phyloP scores from a whole-genome alignment of 2,329 filamentous ascomycete genomes.

The Fusarium kyushuense region DNA sequence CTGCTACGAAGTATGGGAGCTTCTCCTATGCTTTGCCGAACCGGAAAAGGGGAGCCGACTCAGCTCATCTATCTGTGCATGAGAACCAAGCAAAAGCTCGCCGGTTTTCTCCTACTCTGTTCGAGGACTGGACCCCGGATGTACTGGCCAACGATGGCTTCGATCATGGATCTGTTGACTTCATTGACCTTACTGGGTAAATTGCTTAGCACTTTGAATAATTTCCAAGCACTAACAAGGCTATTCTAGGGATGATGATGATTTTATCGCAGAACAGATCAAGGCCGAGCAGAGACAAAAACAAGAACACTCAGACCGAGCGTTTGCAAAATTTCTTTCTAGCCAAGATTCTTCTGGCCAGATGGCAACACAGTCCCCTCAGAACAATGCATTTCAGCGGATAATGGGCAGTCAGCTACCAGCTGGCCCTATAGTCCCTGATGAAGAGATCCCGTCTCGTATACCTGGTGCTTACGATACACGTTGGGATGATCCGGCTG shows the following conservation, averaged over 20 bases:
- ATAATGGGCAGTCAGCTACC: slow-evolving; percentile 50
- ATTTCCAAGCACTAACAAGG: slow-evolving; percentile 9
- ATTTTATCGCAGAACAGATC: slow-evolving; percentile 52
- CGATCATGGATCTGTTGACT: slow-evolving; percentile 38
- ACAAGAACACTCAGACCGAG: slow-evolving; percentile 47
- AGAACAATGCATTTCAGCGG: slow-evolving; percentile 45
- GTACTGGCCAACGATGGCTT: slow-evolving; percentile 9
- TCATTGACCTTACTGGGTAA: slow-evolving; percentile 60
- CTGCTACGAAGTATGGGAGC: slow-evolving; percentile 21
- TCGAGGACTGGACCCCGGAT: slow-evolving; percentile 18
- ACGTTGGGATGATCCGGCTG: slow-evolving; percentile 34
- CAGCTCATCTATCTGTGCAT: slow-evolving; percentile 29
- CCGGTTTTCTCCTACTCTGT: slow-evolving; percentile 47
- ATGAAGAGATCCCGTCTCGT: neutral
- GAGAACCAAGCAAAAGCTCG: slow-evolving; percentile 50
- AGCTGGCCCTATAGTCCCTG: slow-evolving; percentile 2
- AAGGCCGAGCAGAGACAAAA: slow-evolving; percentile 51
- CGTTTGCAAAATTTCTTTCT: slow-evolving; percentile 48
- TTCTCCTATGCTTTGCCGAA: slow-evolving; percentile 41
- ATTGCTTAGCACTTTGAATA: slow-evolving; percentile 4
- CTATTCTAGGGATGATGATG: slow-evolving; percentile 50
- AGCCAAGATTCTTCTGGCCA: slow-evolving; percentile 36
- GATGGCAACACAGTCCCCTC: slow-evolving; percentile 4
- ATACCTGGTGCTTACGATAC: slow-evolving; percentile 43
- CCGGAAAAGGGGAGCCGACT: slow-evolving; percentile 49